These are phyloP conservation scores for Penicillium roqueforti DNA, from an alignment of 495 filamentous ascomycete species.

Conservation along the genomic window DNA sequence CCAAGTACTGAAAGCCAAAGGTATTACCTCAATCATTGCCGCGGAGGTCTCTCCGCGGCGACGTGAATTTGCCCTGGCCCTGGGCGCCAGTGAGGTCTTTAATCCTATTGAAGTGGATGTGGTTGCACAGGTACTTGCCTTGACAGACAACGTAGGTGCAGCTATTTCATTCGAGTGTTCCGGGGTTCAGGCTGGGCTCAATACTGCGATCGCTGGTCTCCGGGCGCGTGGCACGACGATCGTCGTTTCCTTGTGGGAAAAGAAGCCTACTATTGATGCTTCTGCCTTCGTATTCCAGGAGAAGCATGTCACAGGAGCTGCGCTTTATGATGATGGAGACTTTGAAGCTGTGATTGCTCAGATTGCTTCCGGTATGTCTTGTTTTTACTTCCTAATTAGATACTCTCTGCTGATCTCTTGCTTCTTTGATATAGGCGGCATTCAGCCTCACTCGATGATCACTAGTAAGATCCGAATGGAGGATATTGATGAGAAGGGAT, in stretches of 20 bases:
- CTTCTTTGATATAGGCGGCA: constrained; percentile 16
- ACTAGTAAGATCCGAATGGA: constrained; percentile 49
- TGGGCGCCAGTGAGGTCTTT: constrained; percentile 24
- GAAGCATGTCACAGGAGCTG: constrained; percentile 25
- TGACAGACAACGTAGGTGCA: constrained; percentile 14
- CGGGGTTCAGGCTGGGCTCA: constrained; percentile 28
- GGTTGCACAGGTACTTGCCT: constrained; percentile 13
- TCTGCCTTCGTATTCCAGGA: constrained; percentile 22
- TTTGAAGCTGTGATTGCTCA: constrained; percentile 55
- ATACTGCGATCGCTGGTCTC: constrained; percentile 22
- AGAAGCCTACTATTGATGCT: constrained; percentile 23
- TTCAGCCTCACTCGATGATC: constrained; percentile 48
- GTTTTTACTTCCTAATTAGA: not conserved
- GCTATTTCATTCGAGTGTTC: constrained; percentile 29
- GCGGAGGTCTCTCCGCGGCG: constrained; percentile 26
- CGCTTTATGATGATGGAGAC: constrained; percentile 45
- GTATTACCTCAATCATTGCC: constrained; percentile 50
- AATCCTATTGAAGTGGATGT: constrained; percentile 21
- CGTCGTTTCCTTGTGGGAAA: constrained; percentile 27
- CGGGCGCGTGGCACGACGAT: constrained; percentile 22
- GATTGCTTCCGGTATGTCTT: constrained; percentile 40
- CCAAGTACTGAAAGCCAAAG: constrained; percentile 50
- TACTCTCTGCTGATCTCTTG: constrained; percentile 33
- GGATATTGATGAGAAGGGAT: constrained; percentile 51
- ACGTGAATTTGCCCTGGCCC: constrained; percentile 13